Conservation (phyloP, 768 basidiomycete species). For the Crepidotus variabilis region DNA sequence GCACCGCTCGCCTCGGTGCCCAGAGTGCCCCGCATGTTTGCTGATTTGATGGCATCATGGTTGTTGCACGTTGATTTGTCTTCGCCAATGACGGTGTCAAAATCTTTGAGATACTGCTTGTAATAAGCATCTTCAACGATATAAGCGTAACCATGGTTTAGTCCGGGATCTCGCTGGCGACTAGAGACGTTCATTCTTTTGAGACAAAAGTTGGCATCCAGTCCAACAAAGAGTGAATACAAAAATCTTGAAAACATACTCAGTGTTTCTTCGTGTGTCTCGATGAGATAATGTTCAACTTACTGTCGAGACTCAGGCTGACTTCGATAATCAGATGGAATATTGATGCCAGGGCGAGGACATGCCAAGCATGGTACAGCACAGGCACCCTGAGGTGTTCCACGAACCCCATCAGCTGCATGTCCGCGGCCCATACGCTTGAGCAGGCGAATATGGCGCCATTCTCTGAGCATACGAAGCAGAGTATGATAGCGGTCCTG, state of each 20-base stretch:
- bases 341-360: slow-evolving; percentile 25
- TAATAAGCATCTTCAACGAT: slow-evolving; percentile 16
- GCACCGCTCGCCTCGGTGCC: slow-evolving; percentile 19
- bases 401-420: slow-evolving; percentile 11
- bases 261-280: neutral
- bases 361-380: slow-evolving; percentile 28
- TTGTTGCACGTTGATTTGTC: slow-evolving; percentile 17
- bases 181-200: slow-evolving; percentile 20
- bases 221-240: slow-evolving; percentile 16
- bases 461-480: slow-evolving; percentile 19
- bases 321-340: slow-evolving; percentile 19
- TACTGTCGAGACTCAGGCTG: slow-evolving; percentile 9
- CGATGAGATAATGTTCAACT: neutral
- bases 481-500: slow-evolving; percentile 28
- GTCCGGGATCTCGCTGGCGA: slow-evolving; percentile 17
- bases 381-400: slow-evolving; percentile 19
- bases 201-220: slow-evolving; percentile 26
- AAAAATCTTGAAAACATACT: slow-evolving; percentile 12
- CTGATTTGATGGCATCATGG: slow-evolving; percentile 14
- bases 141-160: slow-evolving; percentile 22
- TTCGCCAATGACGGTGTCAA: slow-evolving; percentile 2
- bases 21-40: slow-evolving; percentile 5
- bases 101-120: slow-evolving; percentile 9
- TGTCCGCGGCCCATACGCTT: slow-evolving; percentile 24
- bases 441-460: slow-evolving; percentile 17